A percentile compares a stretch with the other conserved stretches of the same genome.
Evolutionary conservation across 805 yeast species (phyloP).

Genomic region (Suhomyces faveliae): DNA sequence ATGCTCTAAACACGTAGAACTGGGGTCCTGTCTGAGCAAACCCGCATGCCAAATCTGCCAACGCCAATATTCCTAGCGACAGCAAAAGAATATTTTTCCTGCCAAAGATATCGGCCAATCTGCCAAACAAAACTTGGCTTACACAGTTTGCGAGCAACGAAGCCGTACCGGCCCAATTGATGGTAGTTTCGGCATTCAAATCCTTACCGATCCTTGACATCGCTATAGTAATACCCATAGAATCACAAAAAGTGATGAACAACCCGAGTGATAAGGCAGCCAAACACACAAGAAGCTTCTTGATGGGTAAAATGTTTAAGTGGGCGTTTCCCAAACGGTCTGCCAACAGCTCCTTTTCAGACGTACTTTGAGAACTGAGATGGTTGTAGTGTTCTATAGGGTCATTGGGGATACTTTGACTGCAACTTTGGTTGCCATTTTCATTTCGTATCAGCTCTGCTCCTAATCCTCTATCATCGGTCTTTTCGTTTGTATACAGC

Average conservation of each 20-base stretch:
- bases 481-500: background rate
- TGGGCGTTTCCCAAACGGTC: constrained; percentile 22
- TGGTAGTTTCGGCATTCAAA: constrained; percentile 19
- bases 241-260: constrained; percentile 22
- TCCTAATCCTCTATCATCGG: too few relatives aligned
- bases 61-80: constrained; percentile 44
- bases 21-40: constrained; percentile 43
- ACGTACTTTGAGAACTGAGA: background rate
- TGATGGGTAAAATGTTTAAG: constrained; percentile 19
- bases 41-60: constrained; percentile 45
- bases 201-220: constrained; percentile 19
- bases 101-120: constrained; percentile 64
- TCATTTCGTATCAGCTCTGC: background rate
- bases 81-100: constrained; percentile 44
- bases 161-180: constrained; percentile 69
- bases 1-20: constrained; percentile 49
- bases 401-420: background rate
- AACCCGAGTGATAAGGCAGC: constrained; percentile 18
- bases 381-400: background rate
- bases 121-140: constrained; percentile 73
- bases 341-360: constrained; percentile 11
- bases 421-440: background rate
- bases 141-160: constrained; percentile 68
- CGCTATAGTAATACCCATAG: constrained; percentile 22
- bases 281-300: constrained; percentile 19